Evolutionary conservation across 805 yeast genomes (phyloP).

Genomic region (Saccharomycopsis synnaedendra): DNA sequence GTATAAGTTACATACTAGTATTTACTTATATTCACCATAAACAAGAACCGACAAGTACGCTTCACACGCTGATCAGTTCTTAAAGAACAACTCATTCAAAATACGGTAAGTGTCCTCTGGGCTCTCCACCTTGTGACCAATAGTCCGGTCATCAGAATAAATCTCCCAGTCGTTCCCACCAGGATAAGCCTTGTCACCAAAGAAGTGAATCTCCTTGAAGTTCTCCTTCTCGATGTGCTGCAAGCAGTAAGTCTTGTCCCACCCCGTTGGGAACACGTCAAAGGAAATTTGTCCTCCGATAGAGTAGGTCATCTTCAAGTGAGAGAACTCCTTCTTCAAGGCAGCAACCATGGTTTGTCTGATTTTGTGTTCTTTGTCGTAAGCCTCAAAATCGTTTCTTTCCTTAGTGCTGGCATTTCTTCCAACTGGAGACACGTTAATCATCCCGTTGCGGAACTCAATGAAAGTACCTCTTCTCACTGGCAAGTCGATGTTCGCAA

Average conservation of each 20-base stretch:
- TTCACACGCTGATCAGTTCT: too few relatives aligned
- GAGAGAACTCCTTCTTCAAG: slow-evolving; percentile 71
- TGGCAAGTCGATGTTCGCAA: slow-evolving; percentile 82
- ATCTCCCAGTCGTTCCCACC: slow-evolving; percentile 99
- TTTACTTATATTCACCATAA: too few relatives aligned
- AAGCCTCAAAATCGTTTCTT: slow-evolving; percentile 86
- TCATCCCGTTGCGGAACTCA: slow-evolving; percentile 99
- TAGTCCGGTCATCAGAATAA: slow-evolving; percentile 82
- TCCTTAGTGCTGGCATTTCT: slow-evolving; percentile 94
- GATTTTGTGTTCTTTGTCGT: slow-evolving; percentile 66
- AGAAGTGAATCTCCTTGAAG: slow-evolving; percentile 86
- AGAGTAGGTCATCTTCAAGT: slow-evolving; percentile 83
- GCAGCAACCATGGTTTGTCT: slow-evolving; percentile 82
- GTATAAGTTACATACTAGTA: too few relatives aligned
- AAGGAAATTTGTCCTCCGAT: slow-evolving; percentile 99
- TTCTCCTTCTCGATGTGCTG: slow-evolving; percentile 83
- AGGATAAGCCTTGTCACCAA: slow-evolving; percentile 93
- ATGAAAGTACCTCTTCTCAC: slow-evolving; percentile 97
- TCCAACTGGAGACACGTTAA: slow-evolving; percentile 96
- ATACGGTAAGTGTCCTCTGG: slow-evolving; percentile 85
- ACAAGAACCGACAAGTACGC: too few relatives aligned
- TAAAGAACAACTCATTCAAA: slow-evolving; percentile 66
- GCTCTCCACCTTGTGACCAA: slow-evolving; percentile 84
- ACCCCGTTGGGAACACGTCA: slow-evolving; percentile 99
- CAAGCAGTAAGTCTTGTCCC: slow-evolving; percentile 98